Evolutionary conservation across 202 grass and related monocot genomes (phyloP).

Genomic region (Setaria viridis): DNA sequence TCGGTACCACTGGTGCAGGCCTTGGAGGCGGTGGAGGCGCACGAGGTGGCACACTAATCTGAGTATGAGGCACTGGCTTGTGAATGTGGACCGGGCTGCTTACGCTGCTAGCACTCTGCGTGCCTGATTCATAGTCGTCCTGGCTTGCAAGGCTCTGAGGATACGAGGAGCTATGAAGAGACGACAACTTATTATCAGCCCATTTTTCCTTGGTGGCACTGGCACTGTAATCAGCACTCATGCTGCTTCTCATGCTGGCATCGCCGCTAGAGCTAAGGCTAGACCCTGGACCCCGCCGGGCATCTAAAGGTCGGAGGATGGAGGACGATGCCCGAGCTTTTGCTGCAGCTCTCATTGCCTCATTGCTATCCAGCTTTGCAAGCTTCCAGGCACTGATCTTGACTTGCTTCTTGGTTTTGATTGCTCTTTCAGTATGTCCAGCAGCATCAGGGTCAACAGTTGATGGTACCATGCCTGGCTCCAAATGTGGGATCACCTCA

Average conservation of each 20-base stretch:
- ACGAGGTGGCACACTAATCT: slow-evolving; percentile 43
- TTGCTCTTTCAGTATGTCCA: slow-evolving; percentile 56
- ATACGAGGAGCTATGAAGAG: slow-evolving; percentile 65
- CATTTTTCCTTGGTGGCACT: slow-evolving; percentile 48
- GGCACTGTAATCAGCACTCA: slow-evolving; percentile 45
- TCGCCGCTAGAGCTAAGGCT: slow-evolving; percentile 66
- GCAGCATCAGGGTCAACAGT: slow-evolving; percentile 68
- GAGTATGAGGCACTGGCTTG: slow-evolving; percentile 27
- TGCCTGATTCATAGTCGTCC: slow-evolving; percentile 71
- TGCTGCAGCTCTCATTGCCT: slow-evolving; percentile 74
- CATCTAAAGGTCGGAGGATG: slow-evolving; percentile 71
- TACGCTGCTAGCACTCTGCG: slow-evolving; percentile 65
- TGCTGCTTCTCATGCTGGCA: slow-evolving; percentile 69
- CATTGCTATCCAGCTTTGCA: slow-evolving; percentile 74
- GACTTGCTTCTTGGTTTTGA: slow-evolving; percentile 76
- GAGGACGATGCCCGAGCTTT: slow-evolving; percentile 85
- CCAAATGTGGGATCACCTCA: slow-evolving; percentile 82
- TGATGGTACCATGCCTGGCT: slow-evolving; percentile 76
- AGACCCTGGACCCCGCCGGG: slow-evolving; percentile 32
- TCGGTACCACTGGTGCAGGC: neutral
- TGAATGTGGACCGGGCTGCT: slow-evolving; percentile 69
- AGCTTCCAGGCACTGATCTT: slow-evolving; percentile 97
- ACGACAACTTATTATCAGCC: slow-evolving; percentile 38
- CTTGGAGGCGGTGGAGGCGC: slow-evolving; percentile 29
- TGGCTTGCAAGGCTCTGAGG: slow-evolving; percentile 61